Evolutionary conservation across 306 rosid species (phyloP).

Genomic region (Styphnolobium japonicum): DNA sequence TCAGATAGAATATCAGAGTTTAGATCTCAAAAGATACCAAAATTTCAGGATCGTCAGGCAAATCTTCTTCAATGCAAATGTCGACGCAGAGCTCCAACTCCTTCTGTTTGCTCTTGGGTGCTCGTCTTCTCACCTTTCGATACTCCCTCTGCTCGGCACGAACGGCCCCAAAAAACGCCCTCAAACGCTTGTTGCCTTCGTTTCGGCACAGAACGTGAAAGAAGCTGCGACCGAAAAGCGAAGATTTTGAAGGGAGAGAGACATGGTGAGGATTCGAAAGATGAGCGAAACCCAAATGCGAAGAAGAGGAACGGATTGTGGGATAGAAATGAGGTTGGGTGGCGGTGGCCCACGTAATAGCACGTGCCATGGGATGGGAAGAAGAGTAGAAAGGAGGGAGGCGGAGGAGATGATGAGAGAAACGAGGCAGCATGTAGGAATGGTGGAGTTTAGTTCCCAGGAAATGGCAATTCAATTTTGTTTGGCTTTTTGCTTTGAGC

Average conservation of each 20-base stretch:
- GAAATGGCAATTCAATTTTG: background rate
- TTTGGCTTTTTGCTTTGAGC: background rate
- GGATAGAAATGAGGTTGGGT: constrained; percentile 21
- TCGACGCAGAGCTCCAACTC: constrained; percentile 62
- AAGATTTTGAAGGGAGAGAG: constrained; percentile 13
- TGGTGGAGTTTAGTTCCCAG: background rate
- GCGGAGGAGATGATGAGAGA: constrained; percentile 39
- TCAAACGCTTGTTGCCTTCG: constrained; percentile 6
- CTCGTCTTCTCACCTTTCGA: constrained; percentile 56
- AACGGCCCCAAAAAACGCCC: constrained; percentile 20
- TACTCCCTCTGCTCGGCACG: constrained; percentile 54
- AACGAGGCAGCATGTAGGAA: constrained; percentile 42
- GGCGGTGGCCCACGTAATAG: constrained; percentile 40
- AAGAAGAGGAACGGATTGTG: background rate
- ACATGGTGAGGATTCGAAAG: background rate
- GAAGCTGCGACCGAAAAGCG: constrained; percentile 35
- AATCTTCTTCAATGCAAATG: constrained; percentile 66
- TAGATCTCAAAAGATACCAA: too few species aligned
- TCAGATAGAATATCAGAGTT: background rate
- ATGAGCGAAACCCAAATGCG: background rate
- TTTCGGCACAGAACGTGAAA: constrained; percentile 32
- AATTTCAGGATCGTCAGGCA: constrained; percentile 77
- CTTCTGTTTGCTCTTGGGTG: constrained; percentile 48
- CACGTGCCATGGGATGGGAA: constrained; percentile 55
- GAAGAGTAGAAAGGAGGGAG: constrained; percentile 24